Conservation (phyloP, 371 early-diverging fungal species). For the Mortierella sp. region DNA sequence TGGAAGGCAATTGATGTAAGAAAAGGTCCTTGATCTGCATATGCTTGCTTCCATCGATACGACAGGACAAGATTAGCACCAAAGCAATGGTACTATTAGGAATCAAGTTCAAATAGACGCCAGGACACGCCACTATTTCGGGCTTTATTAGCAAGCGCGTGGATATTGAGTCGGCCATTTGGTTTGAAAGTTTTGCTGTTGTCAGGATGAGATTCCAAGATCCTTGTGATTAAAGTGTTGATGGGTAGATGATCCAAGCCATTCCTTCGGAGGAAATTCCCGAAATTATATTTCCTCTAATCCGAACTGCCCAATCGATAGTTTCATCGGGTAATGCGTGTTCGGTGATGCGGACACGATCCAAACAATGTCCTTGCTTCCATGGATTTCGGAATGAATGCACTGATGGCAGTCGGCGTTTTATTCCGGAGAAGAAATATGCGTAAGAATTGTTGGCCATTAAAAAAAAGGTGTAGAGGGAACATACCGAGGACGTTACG, state of each 20-base stretch:
- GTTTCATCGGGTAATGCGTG: not conserved
- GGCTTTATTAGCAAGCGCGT: not conserved
- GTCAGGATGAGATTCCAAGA: not conserved
- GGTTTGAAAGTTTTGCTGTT: not conserved
- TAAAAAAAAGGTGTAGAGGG: not conserved
- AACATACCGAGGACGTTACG: conserved; percentile 57
- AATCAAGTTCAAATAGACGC: too few species aligned
- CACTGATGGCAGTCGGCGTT: not conserved
- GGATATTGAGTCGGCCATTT: not conserved
- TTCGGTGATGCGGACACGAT: not conserved
- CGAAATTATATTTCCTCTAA: not conserved
- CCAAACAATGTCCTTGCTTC: conserved; percentile 2
- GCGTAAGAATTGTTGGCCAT: not conserved
- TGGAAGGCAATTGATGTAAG: not conserved
- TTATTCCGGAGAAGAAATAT: not conserved
- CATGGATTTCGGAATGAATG: not conserved
- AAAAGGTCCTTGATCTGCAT: not conserved
- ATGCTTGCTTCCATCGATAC: not conserved
- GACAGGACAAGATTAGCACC: too few species aligned
- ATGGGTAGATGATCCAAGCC: conserved; percentile 4
- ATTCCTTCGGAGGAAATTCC: conserved; percentile 5
- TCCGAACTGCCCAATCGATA: not conserved
- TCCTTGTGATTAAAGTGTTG: conserved; percentile 10
- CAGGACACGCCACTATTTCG: too few species aligned
- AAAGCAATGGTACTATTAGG: too few species aligned